A percentile compares a stretch with the other conserved stretches of the same genome.
These are phyloP conservation scores for Nasturtium officinale DNA, from an alignment of 345 rosid species.

Conservation along the genomic window DNA sequence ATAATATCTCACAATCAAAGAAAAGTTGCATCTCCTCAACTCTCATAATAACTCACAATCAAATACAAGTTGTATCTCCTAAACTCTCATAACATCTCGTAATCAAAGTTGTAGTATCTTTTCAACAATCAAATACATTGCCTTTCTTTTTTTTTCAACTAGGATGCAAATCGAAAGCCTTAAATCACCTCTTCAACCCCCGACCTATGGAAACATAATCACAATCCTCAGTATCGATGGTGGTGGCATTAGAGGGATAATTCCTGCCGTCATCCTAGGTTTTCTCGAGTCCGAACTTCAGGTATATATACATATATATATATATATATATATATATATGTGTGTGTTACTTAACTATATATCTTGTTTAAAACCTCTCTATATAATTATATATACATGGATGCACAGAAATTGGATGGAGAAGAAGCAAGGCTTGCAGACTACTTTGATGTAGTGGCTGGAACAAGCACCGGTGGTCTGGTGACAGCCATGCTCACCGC, in stretches of 20 bases:
- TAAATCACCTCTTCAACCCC: conserved; percentile 58
- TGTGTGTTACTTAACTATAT: neutral
- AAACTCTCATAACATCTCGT: neutral
- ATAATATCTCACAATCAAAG: conserved; percentile 15
- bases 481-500: conserved; percentile 65
- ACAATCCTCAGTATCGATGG: conserved; percentile 82
- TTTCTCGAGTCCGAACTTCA: conserved; percentile 73
- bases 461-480: conserved; percentile 74
- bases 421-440: conserved; percentile 63
- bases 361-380: neutral
- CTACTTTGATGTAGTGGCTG: conserved; percentile 64
- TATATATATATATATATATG: too few species aligned
- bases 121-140: conserved; percentile 1
- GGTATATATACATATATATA: too few species aligned
- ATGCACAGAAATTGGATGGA: conserved; percentile 64
- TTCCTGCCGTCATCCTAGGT: conserved; percentile 63
- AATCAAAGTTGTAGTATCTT: neutral
- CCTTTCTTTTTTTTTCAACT: neutral
- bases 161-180: conserved; percentile 45
- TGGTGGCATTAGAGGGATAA: conserved; percentile 77
- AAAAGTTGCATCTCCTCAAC: neutral
- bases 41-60: neutral
- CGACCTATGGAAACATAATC: conserved; percentile 53
- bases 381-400: conserved; percentile 1
- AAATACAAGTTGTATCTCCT: neutral